Conservation (phyloP, 257 asterid species). For the Nicotiana knightiana region DNA sequence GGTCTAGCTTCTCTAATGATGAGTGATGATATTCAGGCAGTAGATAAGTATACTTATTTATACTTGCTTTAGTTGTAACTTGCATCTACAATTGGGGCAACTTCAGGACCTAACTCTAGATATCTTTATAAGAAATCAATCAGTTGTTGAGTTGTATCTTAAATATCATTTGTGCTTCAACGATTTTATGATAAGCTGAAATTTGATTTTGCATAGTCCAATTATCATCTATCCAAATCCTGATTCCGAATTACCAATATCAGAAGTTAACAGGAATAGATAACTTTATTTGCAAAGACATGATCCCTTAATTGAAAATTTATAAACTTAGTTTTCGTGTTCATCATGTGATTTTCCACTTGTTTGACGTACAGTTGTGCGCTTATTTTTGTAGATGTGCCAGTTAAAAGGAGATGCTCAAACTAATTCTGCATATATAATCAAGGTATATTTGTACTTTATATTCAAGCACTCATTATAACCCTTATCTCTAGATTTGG, state of each 20-base stretch:
- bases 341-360: constrained; percentile 45
- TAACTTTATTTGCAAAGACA: not conserved
- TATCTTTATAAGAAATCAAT: not conserved
- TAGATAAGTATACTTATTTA: too few relatives aligned
- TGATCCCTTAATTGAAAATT: not conserved
- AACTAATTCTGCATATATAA: constrained; percentile 43
- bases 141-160: not conserved
- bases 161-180: not conserved
- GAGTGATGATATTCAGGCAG: not conserved
- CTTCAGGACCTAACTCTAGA: too few relatives aligned
- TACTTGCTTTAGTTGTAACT: too few relatives aligned
- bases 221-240: not conserved
- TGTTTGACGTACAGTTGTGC: constrained; percentile 87
- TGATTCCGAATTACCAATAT: not conserved
- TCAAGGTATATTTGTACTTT: constrained; percentile 51
- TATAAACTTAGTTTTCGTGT: constrained; percentile 16
- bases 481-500: not conserved
- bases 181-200: not conserved
- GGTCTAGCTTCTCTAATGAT: not conserved
- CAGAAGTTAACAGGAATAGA: not conserved
- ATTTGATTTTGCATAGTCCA: not conserved
- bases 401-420: constrained; percentile 45
- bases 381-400: constrained; percentile 65
- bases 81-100: too few relatives aligned
- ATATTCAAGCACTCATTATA: not conserved